A percentile compares a stretch with the other conserved stretches of the same genome.
Conservation (phyloP, 495 filamentous ascomycete genomes). For the Aspergillus conjunctus region DNA sequence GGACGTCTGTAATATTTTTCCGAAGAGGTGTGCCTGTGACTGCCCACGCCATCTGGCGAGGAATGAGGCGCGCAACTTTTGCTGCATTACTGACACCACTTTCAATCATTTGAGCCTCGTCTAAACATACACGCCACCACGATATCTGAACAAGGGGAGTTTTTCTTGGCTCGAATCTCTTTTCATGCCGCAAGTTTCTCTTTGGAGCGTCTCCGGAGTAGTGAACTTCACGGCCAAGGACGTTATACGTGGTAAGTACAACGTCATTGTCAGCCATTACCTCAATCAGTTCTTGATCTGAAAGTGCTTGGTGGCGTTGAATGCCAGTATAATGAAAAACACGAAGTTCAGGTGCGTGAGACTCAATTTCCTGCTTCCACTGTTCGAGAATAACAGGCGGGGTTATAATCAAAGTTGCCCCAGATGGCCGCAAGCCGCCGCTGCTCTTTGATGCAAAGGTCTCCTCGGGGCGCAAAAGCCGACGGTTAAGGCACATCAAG, state of each 20-base stretch:
- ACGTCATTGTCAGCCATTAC: conserved; percentile 64
- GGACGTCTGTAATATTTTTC: conserved; percentile 68
- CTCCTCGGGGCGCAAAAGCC: conserved; percentile 19
- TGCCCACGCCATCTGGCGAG: conserved; percentile 84
- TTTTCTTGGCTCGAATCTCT: conserved; percentile 64
- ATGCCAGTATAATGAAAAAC: conserved; percentile 55
- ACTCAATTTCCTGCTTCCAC: conserved; percentile 78
- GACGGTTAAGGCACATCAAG: conserved; percentile 66
- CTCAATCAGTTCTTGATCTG: conserved; percentile 52
- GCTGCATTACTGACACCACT: conserved; percentile 83
- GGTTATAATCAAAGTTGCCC: conserved; percentile 84
- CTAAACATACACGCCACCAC: conserved; percentile 93
- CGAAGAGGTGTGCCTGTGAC: conserved; percentile 90
- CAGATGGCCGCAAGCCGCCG: conserved; percentile 36
- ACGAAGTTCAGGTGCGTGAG: conserved; percentile 65
- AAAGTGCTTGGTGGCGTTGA: conserved; percentile 40
- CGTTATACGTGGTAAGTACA: conserved; percentile 83
- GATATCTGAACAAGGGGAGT: conserved; percentile 76
- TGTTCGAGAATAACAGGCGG: conserved; percentile 80
- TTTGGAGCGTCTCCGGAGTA: conserved; percentile 65
- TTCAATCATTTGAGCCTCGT: conserved; percentile 96
- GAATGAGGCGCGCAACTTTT: conserved; percentile 74
- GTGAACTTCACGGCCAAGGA: conserved; percentile 77
- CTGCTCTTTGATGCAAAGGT: conserved; percentile 28
- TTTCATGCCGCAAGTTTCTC: conserved; percentile 65